Percentiles rank a stretch among this genome's conserved stretches.
Conservation (phyloP, 129 eudicot genomes). For the Glebionis coronaria region DNA sequence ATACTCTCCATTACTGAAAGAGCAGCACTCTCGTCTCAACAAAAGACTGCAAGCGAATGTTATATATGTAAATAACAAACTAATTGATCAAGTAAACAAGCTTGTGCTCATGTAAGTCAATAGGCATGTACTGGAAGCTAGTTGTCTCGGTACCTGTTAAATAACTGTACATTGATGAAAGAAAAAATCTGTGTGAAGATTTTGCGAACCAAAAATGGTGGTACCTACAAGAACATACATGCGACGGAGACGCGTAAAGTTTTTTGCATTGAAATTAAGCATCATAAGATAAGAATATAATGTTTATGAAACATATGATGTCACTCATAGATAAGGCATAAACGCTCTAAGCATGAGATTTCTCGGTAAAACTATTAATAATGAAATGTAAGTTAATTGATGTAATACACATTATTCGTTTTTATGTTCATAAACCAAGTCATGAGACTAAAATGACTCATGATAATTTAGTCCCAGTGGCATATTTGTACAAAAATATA, state of each 20-base stretch:
- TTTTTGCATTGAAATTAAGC: neutral
- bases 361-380: neutral
- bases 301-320: neutral
- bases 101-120: constrained; percentile 6
- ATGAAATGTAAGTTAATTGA: neutral
- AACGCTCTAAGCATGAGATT: neutral
- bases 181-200: constrained; percentile 89
- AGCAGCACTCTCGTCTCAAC: constrained; percentile 91
- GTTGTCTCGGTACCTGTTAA: constrained; percentile 65
- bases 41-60: constrained; percentile 57
- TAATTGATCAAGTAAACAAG: neutral
- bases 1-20: constrained; percentile 85
- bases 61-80: constrained; percentile 5
- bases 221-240: constrained; percentile 53
- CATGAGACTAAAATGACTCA: neutral
- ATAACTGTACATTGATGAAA: constrained; percentile 85
- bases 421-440: neutral
- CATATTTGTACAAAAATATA: too few species aligned
- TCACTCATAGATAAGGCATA: constrained; percentile 8
- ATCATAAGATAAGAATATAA: constrained; percentile 10
- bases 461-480: constrained; percentile 3
- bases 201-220: constrained; percentile 87
- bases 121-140: constrained; percentile 16
- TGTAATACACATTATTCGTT: neutral
- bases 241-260: constrained; percentile 7